Evolutionary conservation across 2,329 filamentous ascomycete genomes (phyloP), one percentile per base, ranked within the genome.

Genomic region (Akanthomyces dipterigenus): DNA sequence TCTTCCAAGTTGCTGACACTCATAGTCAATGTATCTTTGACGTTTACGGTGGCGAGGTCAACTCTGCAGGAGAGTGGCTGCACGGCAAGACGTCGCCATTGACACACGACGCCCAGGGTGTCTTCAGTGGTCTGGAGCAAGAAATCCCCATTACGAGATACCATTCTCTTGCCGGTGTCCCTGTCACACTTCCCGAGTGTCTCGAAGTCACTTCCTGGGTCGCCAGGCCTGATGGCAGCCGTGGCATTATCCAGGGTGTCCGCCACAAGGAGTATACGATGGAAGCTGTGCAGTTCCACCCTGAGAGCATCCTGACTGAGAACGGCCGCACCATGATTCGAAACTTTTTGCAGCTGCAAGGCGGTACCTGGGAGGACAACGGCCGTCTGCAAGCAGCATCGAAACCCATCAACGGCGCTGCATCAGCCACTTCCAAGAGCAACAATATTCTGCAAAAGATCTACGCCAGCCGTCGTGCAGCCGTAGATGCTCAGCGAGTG

Each of bases 211-310:
- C 91, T 1, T 96, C 95, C 49, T 96, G 91, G 88, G 91, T 95
- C 60, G 83, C 87, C 36, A 85, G 85, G 65, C 86, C 88, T 18
- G 90, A 93, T 70, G 88, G 88, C 56, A 86, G 85, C 34, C 91
- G 89, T 65, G 90, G 90, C 34, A 87, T 98, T 63, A 99, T 99
- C 68, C 97, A 98, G 89, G 95, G 95, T 51, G 90, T 99, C 50
- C 88, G 95, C 50, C 95, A 99, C 79, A 96, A 93, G 78, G 85
- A 95, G 70, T 89, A 88, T 69, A 84, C 90, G 1, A 82, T 98
- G n/a, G 95, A 99, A 74, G 95, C 93, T 45, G 95, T 99, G 18
- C 95, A 99, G 71, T 99, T 98, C 69, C 95, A 99, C 68, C 95
- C 95, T 0, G 95, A 99, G 76, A 98, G 93, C 72, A 99, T 99